Percentiles rank a stretch among this genome's conserved stretches.
These are phyloP conservation scores for Apiospora koreana DNA, from an alignment of 2,329 filamentous ascomycete species.

Conservation along the genomic window DNA sequence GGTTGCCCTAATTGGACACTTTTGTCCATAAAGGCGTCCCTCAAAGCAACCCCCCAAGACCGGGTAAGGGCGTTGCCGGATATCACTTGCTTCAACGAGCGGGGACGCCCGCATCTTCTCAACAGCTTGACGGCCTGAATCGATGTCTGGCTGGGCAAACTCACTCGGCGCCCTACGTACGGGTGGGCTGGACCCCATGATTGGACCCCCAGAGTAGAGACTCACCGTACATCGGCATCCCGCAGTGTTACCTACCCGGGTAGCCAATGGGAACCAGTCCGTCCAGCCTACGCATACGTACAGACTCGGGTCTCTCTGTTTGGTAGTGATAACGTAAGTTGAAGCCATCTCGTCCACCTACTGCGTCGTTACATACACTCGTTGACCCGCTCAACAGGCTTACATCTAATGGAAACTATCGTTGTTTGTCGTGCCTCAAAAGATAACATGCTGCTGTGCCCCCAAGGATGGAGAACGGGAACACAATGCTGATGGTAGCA, in stretches of 20 bases:
- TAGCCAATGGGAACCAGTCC: background rate
- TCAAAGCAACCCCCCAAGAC: background rate
- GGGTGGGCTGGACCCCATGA: background rate
- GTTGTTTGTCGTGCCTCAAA: background rate
- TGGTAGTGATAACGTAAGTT: background rate
- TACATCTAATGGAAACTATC: background rate
- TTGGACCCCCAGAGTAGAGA: background rate
- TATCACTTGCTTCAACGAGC: background rate
- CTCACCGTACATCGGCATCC: background rate
- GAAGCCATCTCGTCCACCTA: background rate
- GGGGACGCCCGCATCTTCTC: background rate
- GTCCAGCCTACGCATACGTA: background rate
- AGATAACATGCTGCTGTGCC: background rate
- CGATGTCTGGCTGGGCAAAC: background rate
- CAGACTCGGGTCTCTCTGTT: background rate
- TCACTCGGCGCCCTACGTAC: background rate
- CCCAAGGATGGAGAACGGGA: background rate
- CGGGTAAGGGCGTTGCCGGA: background rate
- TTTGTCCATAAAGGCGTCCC: background rate
- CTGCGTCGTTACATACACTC: background rate
- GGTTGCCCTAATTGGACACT: background rate
- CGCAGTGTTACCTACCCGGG: background rate
- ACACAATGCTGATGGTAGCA: background rate
- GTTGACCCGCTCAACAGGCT: background rate
- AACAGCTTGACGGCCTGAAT: background rate